Evolutionary conservation across 768 basidiomycete genomes (phyloP), one percentile per base, ranked within the genome.

Genomic region (Hygrophoropsis aurantiaca): DNA sequence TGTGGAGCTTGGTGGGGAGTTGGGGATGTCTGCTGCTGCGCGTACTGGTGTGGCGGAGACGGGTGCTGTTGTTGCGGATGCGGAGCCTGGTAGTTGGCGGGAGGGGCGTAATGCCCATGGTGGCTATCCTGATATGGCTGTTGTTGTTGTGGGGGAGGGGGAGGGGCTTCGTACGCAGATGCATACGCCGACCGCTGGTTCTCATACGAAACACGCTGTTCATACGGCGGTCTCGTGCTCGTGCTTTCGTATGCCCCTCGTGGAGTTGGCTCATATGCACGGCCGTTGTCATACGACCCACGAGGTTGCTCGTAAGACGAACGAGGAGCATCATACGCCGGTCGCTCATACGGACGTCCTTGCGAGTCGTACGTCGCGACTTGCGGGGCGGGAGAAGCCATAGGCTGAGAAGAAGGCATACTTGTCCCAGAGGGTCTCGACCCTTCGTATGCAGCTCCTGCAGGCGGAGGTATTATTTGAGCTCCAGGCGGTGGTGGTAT

Each of bases 201-300:
- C 54, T 33, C 46, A 39, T 58, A 65, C 2, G 49, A 15, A 1
- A 52, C 33, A 42, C 50, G 52, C 26, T 45, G 58, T 39, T 48
- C 68, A 49, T 66, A 66, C 18, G 51, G 40, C 7, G 38, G 42
- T 25, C 59, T 53, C 7, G 62, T 49, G 20, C 61, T 56, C 19
- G 62, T 51, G 20, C 61, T 58, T 19, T 65, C 67, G 7, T 61
- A 60, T 11, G 45, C 53, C 30, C 65, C 61, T 5, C 47, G 30
- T 18, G 44, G 16, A 26, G 23, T 42, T 42, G 49, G 47, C 25
- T 62, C 62, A 10, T 58, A 62, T 30, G 27, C 27, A 30, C 27
- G 27, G 6, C 27, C 27, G 13, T 6, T 30, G 13, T 30, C 27
- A 30, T 30, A 30, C 7, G 27, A 30, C 27, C 27, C 27, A 13